Percentiles rank a stretch among this genome's conserved stretches.
Evolutionary conservation across 2,329 filamentous ascomycete genomes (phyloP).

Genomic region (Phoma sp.): DNA sequence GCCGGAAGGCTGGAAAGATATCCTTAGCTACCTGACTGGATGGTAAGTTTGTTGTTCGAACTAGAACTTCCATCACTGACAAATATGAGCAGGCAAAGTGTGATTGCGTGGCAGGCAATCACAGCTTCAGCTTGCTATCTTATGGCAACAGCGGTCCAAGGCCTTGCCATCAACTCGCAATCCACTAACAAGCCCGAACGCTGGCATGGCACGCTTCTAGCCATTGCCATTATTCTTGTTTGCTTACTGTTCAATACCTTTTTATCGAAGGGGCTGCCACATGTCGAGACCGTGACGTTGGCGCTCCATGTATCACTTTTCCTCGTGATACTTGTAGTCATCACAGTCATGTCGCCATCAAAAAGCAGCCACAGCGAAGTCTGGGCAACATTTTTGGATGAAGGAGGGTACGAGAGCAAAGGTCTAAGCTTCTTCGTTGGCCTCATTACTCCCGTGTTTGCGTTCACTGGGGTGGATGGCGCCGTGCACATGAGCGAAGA

Average conservation of each 20-base stretch:
- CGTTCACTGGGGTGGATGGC: conserved; percentile 28
- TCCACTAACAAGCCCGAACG: neutral
- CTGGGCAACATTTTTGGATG: conserved; percentile 53
- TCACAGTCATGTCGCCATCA: conserved; percentile 53
- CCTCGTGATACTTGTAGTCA: conserved; percentile 54
- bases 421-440: conserved; percentile 51
- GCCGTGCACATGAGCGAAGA: conserved; percentile 25
- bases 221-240: conserved; percentile 23
- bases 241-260: conserved; percentile 47
- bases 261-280: conserved; percentile 48
- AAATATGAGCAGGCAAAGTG: conserved; percentile 47
- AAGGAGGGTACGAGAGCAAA: conserved; percentile 50
- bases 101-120: conserved; percentile 45
- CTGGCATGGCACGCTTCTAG: neutral
- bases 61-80: neutral
- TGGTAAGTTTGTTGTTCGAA: neutral
- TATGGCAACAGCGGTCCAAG: conserved; percentile 24
- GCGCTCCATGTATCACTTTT: conserved; percentile 48
- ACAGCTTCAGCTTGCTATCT: conserved; percentile 27
- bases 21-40: conserved; percentile 4
- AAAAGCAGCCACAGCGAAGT: conserved; percentile 41
- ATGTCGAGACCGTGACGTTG: neutral
- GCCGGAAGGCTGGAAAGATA: conserved; percentile 22
- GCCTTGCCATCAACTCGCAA: conserved; percentile 40
- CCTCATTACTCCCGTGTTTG: conserved; percentile 36